Percentiles rank a stretch among this genome's conserved stretches.
Conservation (phyloP, 805 yeast genomes). For the Wickerhamomyces canadensis region DNA sequence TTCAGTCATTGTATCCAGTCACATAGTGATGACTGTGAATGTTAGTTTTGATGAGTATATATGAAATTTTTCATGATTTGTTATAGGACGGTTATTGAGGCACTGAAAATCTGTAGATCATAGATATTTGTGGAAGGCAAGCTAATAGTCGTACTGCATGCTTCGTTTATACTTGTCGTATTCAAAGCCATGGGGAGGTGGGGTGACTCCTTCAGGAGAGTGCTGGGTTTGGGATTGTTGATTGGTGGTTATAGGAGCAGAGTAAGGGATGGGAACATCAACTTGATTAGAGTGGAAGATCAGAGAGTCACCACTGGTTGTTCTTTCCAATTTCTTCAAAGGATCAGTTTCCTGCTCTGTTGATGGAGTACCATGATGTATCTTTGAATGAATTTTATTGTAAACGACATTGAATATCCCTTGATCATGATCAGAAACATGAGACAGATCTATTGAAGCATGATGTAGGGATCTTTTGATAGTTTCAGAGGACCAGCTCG, state of each 20-base stretch:
- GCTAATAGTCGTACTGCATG: conserved; percentile 11
- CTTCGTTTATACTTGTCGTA: conserved; percentile 22
- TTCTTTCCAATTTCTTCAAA: not conserved
- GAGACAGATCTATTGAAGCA: conserved; percentile 5
- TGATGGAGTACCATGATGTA: not conserved
- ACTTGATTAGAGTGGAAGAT: conserved; percentile 1
- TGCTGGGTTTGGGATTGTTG: no score
- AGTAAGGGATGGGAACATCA: not conserved
- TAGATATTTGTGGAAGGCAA: no score
- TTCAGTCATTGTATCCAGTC: conserved; percentile 16
- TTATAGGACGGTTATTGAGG: no score
- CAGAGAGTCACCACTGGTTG: not conserved
- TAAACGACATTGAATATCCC: conserved; percentile 3
- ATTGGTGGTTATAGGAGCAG: not conserved
- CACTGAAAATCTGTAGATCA: no score
- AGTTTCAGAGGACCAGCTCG: conserved; percentile 11
- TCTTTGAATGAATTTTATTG: not conserved
- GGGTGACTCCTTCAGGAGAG: not conserved
- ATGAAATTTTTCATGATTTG: no score
- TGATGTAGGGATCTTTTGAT: conserved; percentile 10
- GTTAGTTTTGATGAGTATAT: not conserved
- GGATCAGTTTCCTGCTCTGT: not conserved
- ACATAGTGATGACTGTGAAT: conserved; percentile 8
- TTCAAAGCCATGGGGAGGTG: conserved; percentile 10
- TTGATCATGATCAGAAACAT: conserved; percentile 4